Evolutionary conservation across 192 early-diverging fungal genomes (phyloP).

Genomic region (Fimicolochytrium jonesii): DNA sequence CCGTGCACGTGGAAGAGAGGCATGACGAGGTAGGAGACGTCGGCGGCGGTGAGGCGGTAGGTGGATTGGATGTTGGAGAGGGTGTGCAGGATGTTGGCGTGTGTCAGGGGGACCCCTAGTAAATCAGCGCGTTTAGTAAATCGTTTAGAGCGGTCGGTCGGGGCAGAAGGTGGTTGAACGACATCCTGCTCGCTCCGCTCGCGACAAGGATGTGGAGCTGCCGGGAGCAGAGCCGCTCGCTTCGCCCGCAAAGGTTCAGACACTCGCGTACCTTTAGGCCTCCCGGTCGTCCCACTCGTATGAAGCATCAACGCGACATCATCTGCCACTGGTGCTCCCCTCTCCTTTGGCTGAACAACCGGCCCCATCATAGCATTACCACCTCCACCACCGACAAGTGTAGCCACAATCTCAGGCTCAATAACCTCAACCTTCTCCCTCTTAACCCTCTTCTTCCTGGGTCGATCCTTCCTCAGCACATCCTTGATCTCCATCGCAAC

Average conservation of each 20-base stretch:
- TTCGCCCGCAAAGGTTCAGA: not conserved
- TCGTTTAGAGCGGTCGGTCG: too few relatives aligned
- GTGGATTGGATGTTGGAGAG: constrained; percentile 73
- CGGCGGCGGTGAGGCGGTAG: constrained; percentile 53
- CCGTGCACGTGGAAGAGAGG: constrained; percentile 87
- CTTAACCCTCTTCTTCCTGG: not conserved
- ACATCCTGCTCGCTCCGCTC: too few relatives aligned
- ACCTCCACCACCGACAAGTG: constrained; percentile 20
- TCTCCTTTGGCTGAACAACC: constrained; percentile 2
- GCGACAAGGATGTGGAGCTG: too few relatives aligned
- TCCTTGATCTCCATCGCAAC: constrained; percentile 44
- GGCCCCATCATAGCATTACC: constrained; percentile 12
- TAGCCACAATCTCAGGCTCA: not conserved
- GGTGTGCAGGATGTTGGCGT: constrained; percentile 65
- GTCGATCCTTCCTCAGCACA: not conserved
- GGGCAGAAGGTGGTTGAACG: too few relatives aligned
- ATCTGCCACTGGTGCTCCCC: constrained; percentile 19
- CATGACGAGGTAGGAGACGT: constrained; percentile 75
- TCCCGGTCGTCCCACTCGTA: constrained; percentile 66
- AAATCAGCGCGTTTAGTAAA: too few relatives aligned
- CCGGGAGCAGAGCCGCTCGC: not conserved
- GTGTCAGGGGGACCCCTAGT: constrained; percentile 79
- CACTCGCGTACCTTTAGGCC: constrained; percentile 13
- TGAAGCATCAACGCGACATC: constrained; percentile 74
- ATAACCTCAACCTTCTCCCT: constrained; percentile 5